Conservation (phyloP, 2,329 filamentous ascomycete genomes). For the Sphaerostilbella broomeana region DNA sequence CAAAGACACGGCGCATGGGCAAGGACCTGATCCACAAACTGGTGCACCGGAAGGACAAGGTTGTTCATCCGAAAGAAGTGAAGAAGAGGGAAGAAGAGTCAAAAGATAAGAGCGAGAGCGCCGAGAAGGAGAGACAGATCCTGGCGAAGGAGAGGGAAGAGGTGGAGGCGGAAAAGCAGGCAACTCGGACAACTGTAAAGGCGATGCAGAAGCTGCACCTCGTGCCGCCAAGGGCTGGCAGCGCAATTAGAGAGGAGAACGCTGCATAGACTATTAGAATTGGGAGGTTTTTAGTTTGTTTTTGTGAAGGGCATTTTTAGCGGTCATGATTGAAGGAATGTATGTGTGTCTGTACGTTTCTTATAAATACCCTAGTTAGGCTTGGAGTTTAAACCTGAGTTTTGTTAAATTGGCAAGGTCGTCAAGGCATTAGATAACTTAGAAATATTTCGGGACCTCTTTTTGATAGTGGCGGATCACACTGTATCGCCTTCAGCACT, state of each 20-base stretch:
- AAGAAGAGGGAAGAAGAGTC: conserved; percentile 51
- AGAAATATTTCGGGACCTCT: too few relatives aligned
- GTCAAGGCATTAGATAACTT: too few relatives aligned
- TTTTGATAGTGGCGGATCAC: too few relatives aligned
- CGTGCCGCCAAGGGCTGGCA: conserved; percentile 18
- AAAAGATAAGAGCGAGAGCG: conserved; percentile 55
- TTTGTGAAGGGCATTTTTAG: neutral
- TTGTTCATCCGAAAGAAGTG: conserved; percentile 55
- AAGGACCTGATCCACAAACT: conserved; percentile 47
- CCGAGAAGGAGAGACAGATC: conserved; percentile 42
- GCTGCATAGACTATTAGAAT: neutral
- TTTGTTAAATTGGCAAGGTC: too few relatives aligned
- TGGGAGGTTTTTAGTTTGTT: neutral
- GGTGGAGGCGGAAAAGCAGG: conserved; percentile 33
- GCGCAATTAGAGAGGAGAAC: neutral
- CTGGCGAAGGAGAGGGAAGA: conserved; percentile 32
- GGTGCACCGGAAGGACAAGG: conserved; percentile 49
- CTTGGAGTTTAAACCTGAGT: neutral
- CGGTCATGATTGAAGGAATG: neutral
- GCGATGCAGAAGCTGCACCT: conserved; percentile 37
- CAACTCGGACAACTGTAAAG: conserved; percentile 21
- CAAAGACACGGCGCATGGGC: conserved; percentile 59
- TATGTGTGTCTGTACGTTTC: neutral
- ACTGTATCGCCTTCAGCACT: too few relatives aligned
- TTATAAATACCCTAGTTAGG: neutral